A percentile compares a stretch with the other conserved stretches of the same genome.
Evolutionary conservation across 768 basidiomycete genomes (phyloP).

Genomic region (Holtermanniella nyarrowii): DNA sequence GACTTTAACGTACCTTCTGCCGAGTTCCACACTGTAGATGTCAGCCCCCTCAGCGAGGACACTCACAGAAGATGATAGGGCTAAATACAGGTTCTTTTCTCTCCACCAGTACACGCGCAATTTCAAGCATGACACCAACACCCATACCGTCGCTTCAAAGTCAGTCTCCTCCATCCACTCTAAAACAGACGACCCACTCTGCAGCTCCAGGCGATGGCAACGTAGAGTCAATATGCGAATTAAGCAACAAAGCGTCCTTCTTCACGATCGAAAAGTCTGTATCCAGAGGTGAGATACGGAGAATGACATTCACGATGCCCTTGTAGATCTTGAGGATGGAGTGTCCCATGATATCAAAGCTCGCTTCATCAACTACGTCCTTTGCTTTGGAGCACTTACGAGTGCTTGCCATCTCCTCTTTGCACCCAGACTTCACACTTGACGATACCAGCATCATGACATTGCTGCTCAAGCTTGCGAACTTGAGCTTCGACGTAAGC

Average conservation of each 20-base stretch:
- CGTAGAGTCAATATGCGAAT: conserved; percentile 81
- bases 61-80: conserved; percentile 71
- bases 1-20: conserved; percentile 50
- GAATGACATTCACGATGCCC: conserved; percentile 75
- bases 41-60: not conserved
- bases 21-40: conserved; percentile 70
- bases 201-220: conserved; percentile 61
- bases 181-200: conserved; percentile 22
- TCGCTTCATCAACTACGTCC: conserved; percentile 27
- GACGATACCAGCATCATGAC: conserved; percentile 58
- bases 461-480: conserved; percentile 52
- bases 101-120: conserved; percentile 62
- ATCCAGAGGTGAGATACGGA: conserved; percentile 56
- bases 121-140: conserved; percentile 85
- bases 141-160: conserved; percentile 64
- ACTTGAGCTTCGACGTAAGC: conserved; percentile 67
- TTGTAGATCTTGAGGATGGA: conserved; percentile 73
- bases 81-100: conserved; percentile 63
- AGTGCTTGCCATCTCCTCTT: conserved; percentile 74
- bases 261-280: not conserved
- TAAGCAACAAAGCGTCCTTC: conserved; percentile 59
- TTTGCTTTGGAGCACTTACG: conserved; percentile 49
- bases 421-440: conserved; percentile 89
- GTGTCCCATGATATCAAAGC: conserved; percentile 86
- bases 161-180: conserved; percentile 40